These are phyloP conservation scores for Cadophora luteo-olivacea DNA, from an alignment of 2,329 filamentous ascomycete species.

Conservation along the genomic window DNA sequence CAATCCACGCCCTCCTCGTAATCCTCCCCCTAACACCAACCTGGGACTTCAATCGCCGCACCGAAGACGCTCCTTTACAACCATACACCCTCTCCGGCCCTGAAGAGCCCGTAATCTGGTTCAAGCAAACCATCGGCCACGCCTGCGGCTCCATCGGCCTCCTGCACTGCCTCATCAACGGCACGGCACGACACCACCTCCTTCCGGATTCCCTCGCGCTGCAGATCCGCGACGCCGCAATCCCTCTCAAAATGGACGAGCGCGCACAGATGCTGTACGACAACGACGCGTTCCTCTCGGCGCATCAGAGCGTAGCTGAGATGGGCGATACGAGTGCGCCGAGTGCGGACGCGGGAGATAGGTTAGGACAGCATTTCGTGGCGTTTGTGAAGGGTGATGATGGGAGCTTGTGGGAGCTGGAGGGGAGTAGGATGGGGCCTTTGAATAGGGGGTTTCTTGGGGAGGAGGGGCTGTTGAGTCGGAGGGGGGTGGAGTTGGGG, in stretches of 20 bases:
- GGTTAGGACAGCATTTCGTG: constrained; percentile 94
- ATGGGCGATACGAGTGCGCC: constrained; percentile 81
- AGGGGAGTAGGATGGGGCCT: constrained; percentile 71
- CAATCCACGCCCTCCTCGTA: constrained; percentile 85
- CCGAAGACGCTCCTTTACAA: constrained; percentile 70
- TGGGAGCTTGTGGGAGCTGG: constrained; percentile 74
- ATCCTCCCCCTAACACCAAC: constrained; percentile 84
- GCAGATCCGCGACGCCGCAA: constrained; percentile 58
- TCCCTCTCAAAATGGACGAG: constrained; percentile 68
- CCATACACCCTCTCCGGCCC: constrained; percentile 75
- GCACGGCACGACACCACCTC: constrained; percentile 66
- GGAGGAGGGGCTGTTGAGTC: constrained; percentile 73
- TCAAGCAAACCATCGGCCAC: constrained; percentile 92
- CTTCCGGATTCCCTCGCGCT: constrained; percentile 44
- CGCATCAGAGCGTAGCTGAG: constrained; percentile 79
- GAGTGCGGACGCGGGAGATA: constrained; percentile 66
- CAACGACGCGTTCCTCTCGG: constrained; percentile 75
- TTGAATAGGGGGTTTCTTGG: constrained; percentile 62
- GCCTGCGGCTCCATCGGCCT: constrained; percentile 91
- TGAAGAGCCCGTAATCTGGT: constrained; percentile 85
- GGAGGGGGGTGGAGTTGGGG: constrained; percentile 76
- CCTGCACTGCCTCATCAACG: constrained; percentile 83
- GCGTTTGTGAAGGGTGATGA: constrained; percentile 80
- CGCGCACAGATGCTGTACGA: constrained; percentile 80
- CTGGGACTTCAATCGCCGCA: constrained; percentile 78